These are phyloP conservation scores for Beauveria bassiana DNA, from an alignment of 2,329 filamentous ascomycete genomes.

Conservation along the genomic window DNA sequence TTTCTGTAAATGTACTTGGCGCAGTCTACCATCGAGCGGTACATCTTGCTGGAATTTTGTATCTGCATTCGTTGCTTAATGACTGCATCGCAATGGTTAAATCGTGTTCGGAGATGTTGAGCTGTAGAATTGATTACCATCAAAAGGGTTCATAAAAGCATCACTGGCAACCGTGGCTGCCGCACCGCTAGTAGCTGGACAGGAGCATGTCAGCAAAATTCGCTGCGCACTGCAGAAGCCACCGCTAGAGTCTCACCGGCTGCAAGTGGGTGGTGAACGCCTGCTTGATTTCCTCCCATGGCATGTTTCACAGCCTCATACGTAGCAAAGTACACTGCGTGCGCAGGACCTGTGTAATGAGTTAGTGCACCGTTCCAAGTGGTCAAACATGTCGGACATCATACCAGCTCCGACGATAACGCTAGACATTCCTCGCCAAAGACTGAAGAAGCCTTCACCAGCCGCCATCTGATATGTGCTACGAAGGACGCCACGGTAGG, in stretches of 20 bases:
- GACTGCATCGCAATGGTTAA: constrained; percentile 45
- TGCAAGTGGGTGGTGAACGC: constrained; percentile 85
- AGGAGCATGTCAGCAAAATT: constrained; percentile 1
- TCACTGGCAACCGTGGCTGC: constrained; percentile 95
- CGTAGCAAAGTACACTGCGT: constrained; percentile 96
- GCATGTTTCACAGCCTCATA: constrained; percentile 96
- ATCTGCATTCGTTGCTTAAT: constrained; percentile 99
- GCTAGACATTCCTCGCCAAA: constrained; percentile 96
- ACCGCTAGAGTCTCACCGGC: constrained; percentile 53
- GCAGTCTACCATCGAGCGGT: constrained; percentile 80
- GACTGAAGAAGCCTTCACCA: constrained; percentile 78
- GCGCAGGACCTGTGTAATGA: constrained; percentile 67
- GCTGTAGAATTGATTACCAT: constrained; percentile 54
- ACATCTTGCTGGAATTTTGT: constrained; percentile 79
- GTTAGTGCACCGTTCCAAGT: constrained; percentile 15
- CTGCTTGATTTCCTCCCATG: constrained; percentile 83
- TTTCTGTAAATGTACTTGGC: constrained; percentile 78
- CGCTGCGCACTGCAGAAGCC: background rate
- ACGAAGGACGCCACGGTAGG: constrained; percentile 86
- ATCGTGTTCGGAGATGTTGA: background rate
- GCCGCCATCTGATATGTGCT: constrained; percentile 88
- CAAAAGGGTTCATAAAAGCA: constrained; percentile 98
- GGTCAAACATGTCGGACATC: constrained; percentile 21
- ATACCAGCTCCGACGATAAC: constrained; percentile 90
- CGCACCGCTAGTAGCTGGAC: constrained; percentile 78